These are phyloP conservation scores for Tylopilus orsonianus DNA, from an alignment of 1,284 basidiomycete genomes.

Conservation along the genomic window DNA sequence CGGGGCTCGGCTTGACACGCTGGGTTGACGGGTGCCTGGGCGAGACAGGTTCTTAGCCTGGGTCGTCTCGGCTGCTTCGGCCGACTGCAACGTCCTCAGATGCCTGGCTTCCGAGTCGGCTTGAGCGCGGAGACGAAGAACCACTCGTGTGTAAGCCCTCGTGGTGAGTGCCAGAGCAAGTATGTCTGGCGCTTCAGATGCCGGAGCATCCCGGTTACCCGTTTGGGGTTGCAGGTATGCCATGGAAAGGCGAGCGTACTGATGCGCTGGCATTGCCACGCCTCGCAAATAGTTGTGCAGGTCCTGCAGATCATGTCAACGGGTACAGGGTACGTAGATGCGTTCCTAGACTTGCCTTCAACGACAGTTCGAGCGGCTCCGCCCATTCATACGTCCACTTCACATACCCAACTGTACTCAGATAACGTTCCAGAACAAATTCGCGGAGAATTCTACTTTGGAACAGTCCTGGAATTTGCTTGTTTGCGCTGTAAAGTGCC, in stretches of 20 bases:
- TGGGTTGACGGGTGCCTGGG: constrained; percentile 21
- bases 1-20: constrained; percentile 57
- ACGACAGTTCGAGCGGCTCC: constrained; percentile 59
- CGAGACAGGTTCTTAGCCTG: constrained; percentile 1
- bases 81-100: constrained; percentile 20
- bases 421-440: constrained; percentile 61
- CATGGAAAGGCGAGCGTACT: constrained; percentile 60
- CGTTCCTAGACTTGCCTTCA: constrained; percentile 46
- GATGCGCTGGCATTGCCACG: constrained; percentile 69
- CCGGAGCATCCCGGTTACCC: constrained; percentile 32
- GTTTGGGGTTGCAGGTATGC: constrained; percentile 49
- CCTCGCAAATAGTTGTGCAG: constrained; percentile 75
- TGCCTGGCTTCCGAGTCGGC: constrained; percentile 53
- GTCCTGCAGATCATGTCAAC: constrained; percentile 46
- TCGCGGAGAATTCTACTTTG: constrained; percentile 57
- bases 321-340: background rate
- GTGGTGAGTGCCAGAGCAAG: constrained; percentile 54
- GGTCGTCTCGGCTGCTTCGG: constrained; percentile 5
- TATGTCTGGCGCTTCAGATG: constrained; percentile 37
- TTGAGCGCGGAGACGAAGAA: constrained; percentile 71
- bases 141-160: constrained; percentile 71
- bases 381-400: constrained; percentile 59
- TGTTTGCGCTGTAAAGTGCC: constrained; percentile 52
- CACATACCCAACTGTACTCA: constrained; percentile 67
- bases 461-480: constrained; percentile 49